Percentiles rank a stretch among this genome's conserved stretches.
phyloP scores from a whole-genome alignment of 371 early-diverging fungal species.

The Mortierella sp. region DNA sequence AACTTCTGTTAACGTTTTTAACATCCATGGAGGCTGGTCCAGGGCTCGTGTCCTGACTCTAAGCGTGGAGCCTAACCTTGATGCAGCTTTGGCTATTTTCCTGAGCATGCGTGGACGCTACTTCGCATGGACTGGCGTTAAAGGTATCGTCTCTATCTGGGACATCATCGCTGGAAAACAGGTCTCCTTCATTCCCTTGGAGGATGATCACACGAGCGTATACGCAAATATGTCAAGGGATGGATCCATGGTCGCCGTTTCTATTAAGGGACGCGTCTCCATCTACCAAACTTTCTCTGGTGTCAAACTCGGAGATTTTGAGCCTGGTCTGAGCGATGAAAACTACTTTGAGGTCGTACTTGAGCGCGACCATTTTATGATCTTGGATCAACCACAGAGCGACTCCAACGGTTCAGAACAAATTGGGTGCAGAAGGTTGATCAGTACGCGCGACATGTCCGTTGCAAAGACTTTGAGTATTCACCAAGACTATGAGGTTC shows the following conservation, averaged over 20 bases:
- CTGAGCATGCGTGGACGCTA: constrained; percentile 23
- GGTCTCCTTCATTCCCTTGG: constrained; percentile 17
- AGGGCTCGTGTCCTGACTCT: not conserved
- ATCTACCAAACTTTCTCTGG: constrained; percentile 27
- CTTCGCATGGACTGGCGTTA: constrained; percentile 34
- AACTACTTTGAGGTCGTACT: constrained; percentile 30
- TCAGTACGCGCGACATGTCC: constrained; percentile 17
- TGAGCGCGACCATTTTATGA: constrained; percentile 27
- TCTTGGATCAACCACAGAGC: not conserved
- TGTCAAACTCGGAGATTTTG: constrained; percentile 16
- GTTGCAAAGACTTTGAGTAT: constrained; percentile 12
- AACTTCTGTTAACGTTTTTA: constrained; percentile 8
- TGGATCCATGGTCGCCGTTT: constrained; percentile 22
- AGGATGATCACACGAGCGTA: not conserved
- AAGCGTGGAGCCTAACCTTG: constrained; percentile 8
- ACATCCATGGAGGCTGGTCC: constrained; percentile 4
- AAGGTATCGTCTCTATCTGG: constrained; percentile 31
- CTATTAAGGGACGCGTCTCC: constrained; percentile 13
- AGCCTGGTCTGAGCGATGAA: constrained; percentile 16
- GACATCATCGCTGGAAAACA: constrained; percentile 18
- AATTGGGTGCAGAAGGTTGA: constrained; percentile 12
- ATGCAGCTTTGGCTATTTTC: constrained; percentile 9
- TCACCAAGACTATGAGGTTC: constrained; percentile 27
- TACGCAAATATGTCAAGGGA: constrained; percentile 17
- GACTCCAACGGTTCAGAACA: not conserved